Evolutionary conservation across 106 monocot species (phyloP).

Genomic region (Dioscorea zingiberensis): DNA sequence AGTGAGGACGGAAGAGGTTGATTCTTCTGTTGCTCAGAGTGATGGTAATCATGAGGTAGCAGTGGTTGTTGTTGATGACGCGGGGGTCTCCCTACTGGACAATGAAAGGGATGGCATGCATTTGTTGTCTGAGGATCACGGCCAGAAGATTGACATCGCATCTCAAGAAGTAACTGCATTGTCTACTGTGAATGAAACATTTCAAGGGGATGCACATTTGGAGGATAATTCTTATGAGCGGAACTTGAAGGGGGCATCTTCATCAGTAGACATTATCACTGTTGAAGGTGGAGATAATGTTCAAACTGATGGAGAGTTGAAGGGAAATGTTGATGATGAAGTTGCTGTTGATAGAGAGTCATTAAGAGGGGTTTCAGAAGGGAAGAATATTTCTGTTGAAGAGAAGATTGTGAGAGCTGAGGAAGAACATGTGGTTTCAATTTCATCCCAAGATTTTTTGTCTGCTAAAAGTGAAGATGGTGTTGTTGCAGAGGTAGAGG

Average conservation of each 20-base stretch:
- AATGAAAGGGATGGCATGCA: not conserved
- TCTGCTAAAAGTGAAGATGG: too few species aligned
- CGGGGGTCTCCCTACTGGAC: not conserved
- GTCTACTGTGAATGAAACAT: slow-evolving; percentile 2
- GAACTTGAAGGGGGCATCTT: slow-evolving; percentile 1
- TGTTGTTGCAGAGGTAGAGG: too few species aligned
- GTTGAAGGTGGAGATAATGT: slow-evolving; percentile 1
- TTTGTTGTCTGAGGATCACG: not conserved
- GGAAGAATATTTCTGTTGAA: too few species aligned
- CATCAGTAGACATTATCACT: not conserved
- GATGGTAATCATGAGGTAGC: slow-evolving; percentile 5
- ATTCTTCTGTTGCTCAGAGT: not conserved
- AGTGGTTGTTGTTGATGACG: not conserved
- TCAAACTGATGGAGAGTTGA: not conserved
- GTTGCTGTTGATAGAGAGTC: too few species aligned
- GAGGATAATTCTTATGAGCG: not conserved
- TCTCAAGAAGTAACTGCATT: slow-evolving; percentile 13
- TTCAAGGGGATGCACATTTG: not conserved
- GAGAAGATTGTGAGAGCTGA: too few species aligned
- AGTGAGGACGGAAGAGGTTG: not conserved
- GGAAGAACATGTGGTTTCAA: too few species aligned
- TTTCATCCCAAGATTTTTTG: too few species aligned
- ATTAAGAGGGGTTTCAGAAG: too few species aligned
- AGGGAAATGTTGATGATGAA: slow-evolving; percentile 1
- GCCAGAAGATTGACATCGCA: not conserved